Conservation (phyloP, 768 basidiomycete species). For the Phlegmacium glaucopus region DNA sequence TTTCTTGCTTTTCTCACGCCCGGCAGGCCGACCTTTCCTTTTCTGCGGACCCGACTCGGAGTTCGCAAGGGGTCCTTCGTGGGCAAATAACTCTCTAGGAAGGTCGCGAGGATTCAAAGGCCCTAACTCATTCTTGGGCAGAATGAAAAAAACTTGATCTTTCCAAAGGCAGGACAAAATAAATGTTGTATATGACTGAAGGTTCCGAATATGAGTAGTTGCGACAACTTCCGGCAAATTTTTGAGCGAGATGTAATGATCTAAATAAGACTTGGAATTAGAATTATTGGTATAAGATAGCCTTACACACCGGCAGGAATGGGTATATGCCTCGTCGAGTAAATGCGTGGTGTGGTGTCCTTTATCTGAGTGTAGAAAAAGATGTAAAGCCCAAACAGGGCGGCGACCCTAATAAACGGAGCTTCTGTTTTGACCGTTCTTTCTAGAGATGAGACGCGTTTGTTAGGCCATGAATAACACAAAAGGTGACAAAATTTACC, state of each 20-base stretch:
- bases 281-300: neutral
- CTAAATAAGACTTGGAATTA: constrained; percentile 32
- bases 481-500: constrained; percentile 35
- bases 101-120: constrained; percentile 61
- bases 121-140: constrained; percentile 48
- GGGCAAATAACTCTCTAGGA: constrained; percentile 63
- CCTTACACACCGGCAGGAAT: constrained; percentile 53
- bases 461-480: neutral
- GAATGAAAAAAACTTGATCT: constrained; percentile 52
- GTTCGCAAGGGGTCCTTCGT: constrained; percentile 28
- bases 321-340: constrained; percentile 49
- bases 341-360: constrained; percentile 47
- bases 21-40: constrained; percentile 64
- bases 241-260: constrained; percentile 50
- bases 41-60: constrained; percentile 29
- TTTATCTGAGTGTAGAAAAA: constrained; percentile 69
- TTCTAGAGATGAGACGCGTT: constrained; percentile 42
- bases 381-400: constrained; percentile 67
- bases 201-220: constrained; percentile 34
- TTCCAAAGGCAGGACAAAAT: constrained; percentile 47
- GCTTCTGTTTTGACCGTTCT: constrained; percentile 45
- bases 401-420: constrained; percentile 53
- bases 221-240: constrained; percentile 44
- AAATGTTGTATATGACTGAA: constrained; percentile 50
- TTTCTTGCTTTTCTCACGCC: constrained; percentile 54